Base-by-base conservation (phyloP, 1,139 yeast genomes). In the Zygotorulaspora mrakii region DNA sequence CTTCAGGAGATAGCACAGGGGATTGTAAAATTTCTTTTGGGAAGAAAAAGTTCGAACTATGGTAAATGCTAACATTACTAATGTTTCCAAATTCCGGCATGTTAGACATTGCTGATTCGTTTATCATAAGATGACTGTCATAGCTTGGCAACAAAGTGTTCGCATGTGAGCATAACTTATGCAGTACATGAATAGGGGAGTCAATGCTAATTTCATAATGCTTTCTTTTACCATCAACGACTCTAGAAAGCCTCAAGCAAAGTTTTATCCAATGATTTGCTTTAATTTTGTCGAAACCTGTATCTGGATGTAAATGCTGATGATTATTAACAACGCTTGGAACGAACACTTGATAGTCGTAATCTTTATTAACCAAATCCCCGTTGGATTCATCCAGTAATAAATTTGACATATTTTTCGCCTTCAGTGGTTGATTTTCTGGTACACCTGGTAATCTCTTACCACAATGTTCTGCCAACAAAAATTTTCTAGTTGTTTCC, bases 201-300 rank as follows among this genome's bases (percentile, higher is more conserved):
- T 91, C 97, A 46, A 91, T 88, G 45, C 54, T 87, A 33, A 91
- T 82, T 64, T 91, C 97, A 57, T 83, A 91, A 60, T 87, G 96
- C 59, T 88, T 89, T 26, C 94, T 67, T 64, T 74, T 82, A 33
- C 68, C 76, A 35, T 69, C 68, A 39, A 81, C 79, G 8, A 70
- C 60, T 50, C 75, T 77, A 10, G 95, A 84, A 20, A 91, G 70
- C 37, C 97, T 69, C 38, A 91, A 65, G 47, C 94, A 82, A 10
- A 91, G 75, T 62, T 89, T 91, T 53, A 91, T 78, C 96, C 97
- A 89, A 65, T 91, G 98, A 54, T 85, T 91, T 5, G 89, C 73
- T 62, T 86, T 86, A 49, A 91, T 85, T 52, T 79, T 78, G 24
- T 75, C 76, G 52, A 74, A 81, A 2, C 87, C 77, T 1, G 96